These are phyloP conservation scores for Physaria fendleri DNA, from an alignment of 345 rosid species.

Conservation along the genomic window DNA sequence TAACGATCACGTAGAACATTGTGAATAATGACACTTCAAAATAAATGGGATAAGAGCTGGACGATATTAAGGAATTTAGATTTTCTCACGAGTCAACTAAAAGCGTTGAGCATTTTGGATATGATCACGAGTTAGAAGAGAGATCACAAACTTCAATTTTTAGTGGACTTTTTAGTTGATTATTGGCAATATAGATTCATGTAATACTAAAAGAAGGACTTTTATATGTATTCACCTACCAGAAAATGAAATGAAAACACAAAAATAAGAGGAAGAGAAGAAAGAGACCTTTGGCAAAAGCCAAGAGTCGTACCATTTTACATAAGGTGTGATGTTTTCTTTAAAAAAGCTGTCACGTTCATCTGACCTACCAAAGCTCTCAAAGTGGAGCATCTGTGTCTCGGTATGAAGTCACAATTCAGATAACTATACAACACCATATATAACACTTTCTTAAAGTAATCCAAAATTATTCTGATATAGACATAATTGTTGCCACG, in stretches of 20 bases:
- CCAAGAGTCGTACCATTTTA: constrained; percentile 27
- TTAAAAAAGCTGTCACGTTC: constrained; percentile 25
- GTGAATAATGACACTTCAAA: neutral
- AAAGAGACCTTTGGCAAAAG: constrained; percentile 27
- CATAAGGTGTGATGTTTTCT: neutral
- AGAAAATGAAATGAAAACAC: constrained; percentile 7
- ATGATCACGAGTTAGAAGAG: neutral
- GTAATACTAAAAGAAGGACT: neutral
- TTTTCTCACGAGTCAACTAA: neutral
- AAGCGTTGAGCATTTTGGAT: neutral
- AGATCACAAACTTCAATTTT: neutral
- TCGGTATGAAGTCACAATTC: constrained; percentile 3
- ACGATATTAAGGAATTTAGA: neutral
- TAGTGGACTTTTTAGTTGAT: neutral
- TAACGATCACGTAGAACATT: neutral
- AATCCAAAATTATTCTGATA: neutral
- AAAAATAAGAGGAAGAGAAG: constrained; percentile 1
- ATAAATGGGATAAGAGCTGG: neutral
- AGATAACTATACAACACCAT: constrained; percentile 5
- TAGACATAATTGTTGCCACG: neutral
- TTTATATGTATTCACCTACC: constrained; percentile 10
- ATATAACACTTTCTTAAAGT: neutral
- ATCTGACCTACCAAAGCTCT: constrained; percentile 25
- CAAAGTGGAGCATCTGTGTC: constrained; percentile 24
- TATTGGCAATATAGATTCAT: neutral